These are phyloP conservation scores for Chamaecyparis obtusa DNA, from an alignment of 75 land plant species.

Conservation along the genomic window DNA sequence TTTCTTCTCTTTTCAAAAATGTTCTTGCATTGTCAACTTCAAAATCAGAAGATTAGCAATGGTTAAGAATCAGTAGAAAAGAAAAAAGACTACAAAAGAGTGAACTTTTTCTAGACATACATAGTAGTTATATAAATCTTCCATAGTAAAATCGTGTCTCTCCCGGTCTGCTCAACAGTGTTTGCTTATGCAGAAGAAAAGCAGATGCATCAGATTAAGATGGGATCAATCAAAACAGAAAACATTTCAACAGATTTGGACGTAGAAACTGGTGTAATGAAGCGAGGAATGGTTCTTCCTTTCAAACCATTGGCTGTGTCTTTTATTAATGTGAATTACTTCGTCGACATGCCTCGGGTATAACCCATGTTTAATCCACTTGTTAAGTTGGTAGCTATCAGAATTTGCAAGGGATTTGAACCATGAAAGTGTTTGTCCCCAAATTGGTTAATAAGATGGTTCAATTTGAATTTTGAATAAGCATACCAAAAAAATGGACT, in stretches of 20 bases:
- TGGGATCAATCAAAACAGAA: not conserved
- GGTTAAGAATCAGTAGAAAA: too few relatives aligned
- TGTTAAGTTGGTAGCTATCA: not conserved
- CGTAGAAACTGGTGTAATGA: constrained; percentile 32
- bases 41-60: not conserved
- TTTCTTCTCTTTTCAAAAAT: not conserved
- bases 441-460: too few relatives aligned
- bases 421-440: too few relatives aligned
- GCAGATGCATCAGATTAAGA: not conserved
- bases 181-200: not conserved
- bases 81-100: too few relatives aligned
- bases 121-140: too few relatives aligned
- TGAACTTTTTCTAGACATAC: too few relatives aligned
- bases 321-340: constrained; percentile 32
- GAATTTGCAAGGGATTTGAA: not conserved
- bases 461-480: too few relatives aligned
- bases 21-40: not conserved
- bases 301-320: constrained; percentile 28
- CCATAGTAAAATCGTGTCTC: not conserved
- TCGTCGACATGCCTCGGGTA: constrained; percentile 54
- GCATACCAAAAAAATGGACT: too few relatives aligned
- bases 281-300: constrained; percentile 62
- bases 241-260: constrained; percentile 15
- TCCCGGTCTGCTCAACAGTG: not conserved
- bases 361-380: not conserved